These are phyloP conservation scores for Erodium chrysanthum DNA, from an alignment of 441 rosid genomes.

Conservation along the genomic window DNA sequence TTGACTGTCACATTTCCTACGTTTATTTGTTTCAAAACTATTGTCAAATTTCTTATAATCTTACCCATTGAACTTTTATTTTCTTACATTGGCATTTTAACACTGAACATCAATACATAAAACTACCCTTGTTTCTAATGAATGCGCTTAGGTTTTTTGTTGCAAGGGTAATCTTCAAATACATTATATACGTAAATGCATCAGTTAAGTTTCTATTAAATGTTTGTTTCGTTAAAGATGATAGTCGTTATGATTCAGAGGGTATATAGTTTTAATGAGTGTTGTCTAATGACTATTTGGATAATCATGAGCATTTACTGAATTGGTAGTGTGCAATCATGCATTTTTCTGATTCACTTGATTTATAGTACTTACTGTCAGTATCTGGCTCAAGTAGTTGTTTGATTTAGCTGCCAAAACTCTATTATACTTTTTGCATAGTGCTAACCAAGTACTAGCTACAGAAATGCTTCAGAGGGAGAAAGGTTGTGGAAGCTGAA, in stretches of 20 bases:
- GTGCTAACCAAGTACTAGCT: slow-evolving; percentile 34
- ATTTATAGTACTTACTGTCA: background rate
- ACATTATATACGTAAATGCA: no score
- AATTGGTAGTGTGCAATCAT: background rate
- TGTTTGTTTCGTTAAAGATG: no score
- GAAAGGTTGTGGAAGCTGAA: slow-evolving; percentile 57
- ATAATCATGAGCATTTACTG: background rate
- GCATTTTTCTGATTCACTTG: background rate
- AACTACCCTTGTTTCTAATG: background rate
- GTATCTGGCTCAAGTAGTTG: slow-evolving; percentile 12
- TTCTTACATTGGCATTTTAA: background rate
- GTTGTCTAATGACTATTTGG: no score
- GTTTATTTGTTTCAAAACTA: no score
- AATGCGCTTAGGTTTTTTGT: background rate
- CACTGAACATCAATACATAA: background rate
- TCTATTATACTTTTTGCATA: slow-evolving; percentile 20
- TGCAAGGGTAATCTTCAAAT: no score
- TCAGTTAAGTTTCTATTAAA: no score
- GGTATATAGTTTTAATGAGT: no score
- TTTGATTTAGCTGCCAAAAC: slow-evolving; percentile 8
- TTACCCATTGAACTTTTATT: background rate
- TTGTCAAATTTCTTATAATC: background rate
- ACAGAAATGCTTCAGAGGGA: slow-evolving; percentile 97
- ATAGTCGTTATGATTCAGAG: no score
- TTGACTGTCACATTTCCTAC: no score